Percentiles rank a stretch among this genome's conserved stretches.
Conservation (phyloP, 805 yeast genomes). For the Starmerella vaccinii region DNA sequence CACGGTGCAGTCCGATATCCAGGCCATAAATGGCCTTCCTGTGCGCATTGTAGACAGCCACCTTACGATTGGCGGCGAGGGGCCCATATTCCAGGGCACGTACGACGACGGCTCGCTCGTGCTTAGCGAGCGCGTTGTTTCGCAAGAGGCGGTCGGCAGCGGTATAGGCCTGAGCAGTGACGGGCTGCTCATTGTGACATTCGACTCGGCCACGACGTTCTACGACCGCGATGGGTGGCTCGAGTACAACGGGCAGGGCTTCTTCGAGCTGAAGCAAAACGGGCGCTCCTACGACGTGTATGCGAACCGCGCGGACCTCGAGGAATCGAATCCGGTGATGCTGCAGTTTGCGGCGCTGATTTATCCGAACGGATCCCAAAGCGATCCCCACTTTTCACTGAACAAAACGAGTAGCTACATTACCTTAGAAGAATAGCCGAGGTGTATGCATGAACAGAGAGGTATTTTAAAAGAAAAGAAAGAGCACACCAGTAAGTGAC, state of each 20-base stretch:
- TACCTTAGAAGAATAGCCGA: neutral
- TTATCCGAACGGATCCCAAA: conserved; percentile 10
- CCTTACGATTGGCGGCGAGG: conserved; percentile 13
- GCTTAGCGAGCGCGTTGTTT: conserved; percentile 18
- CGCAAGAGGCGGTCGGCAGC: conserved; percentile 18
- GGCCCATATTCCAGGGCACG: conserved; percentile 21
- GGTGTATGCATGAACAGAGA: too few species aligned
- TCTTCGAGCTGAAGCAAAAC: conserved; percentile 13
- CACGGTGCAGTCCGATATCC: conserved; percentile 9
- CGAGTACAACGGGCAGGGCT: conserved; percentile 12
- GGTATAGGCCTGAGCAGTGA: conserved; percentile 15
- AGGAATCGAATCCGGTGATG: conserved; percentile 14
- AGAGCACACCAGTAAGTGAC: too few species aligned
- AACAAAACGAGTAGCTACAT: neutral
- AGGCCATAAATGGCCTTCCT: conserved; percentile 15
- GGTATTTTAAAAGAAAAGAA: too few species aligned
- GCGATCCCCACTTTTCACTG: neutral
- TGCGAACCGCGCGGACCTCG: conserved; percentile 11
- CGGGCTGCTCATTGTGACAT: conserved; percentile 15
- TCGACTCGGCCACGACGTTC: conserved; percentile 10
- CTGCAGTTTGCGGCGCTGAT: conserved; percentile 17
- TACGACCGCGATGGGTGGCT: conserved; percentile 19
- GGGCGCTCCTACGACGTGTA: conserved; percentile 11
- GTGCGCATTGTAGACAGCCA: conserved; percentile 19
- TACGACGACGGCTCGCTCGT: conserved; percentile 13